Evolutionary conservation across 2,329 filamentous ascomycete genomes (phyloP).

Genomic region (Alternaria ethzedia): DNA sequence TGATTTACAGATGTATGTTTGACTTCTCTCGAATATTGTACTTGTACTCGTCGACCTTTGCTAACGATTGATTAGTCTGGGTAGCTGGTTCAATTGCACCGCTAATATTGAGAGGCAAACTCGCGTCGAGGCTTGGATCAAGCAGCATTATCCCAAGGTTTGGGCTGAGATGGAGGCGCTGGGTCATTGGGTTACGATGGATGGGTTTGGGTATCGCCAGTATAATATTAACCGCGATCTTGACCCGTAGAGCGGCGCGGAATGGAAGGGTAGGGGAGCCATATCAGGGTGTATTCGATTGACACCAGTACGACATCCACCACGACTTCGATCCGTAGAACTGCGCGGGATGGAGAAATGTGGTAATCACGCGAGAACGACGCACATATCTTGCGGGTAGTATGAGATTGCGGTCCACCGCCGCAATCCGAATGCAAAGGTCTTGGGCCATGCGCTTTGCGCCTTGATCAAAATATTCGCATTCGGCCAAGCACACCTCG

Average conservation of each 20-base stretch:
- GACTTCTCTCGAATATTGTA: too few relatives aligned
- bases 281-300: too few relatives aligned
- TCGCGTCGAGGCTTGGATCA: constrained; percentile 77
- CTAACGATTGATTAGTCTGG: constrained; percentile 62
- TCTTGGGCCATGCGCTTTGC: neutral
- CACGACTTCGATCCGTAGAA: constrained; percentile 32
- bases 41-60: too few relatives aligned
- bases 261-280: neutral
- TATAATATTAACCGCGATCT: constrained; percentile 44
- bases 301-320: too few relatives aligned
- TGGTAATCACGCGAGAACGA: too few relatives aligned
- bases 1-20: constrained; percentile 73
- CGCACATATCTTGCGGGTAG: neutral
- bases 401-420: neutral
- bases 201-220: constrained; percentile 46
- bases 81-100: constrained; percentile 76
- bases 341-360: neutral
- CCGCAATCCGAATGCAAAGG: neutral
- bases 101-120: constrained; percentile 69
- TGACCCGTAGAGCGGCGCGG: constrained; percentile 32
- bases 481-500: neutral
- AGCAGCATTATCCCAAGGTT: constrained; percentile 67
- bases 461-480: neutral
- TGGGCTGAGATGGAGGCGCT: constrained; percentile 71
- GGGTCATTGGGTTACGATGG: constrained; percentile 48